Percentiles rank a stretch among this genome's conserved stretches.
phyloP scores from a whole-genome alignment of 2,329 filamentous ascomycete species.

The Pyrenochaeta sp. region DNA sequence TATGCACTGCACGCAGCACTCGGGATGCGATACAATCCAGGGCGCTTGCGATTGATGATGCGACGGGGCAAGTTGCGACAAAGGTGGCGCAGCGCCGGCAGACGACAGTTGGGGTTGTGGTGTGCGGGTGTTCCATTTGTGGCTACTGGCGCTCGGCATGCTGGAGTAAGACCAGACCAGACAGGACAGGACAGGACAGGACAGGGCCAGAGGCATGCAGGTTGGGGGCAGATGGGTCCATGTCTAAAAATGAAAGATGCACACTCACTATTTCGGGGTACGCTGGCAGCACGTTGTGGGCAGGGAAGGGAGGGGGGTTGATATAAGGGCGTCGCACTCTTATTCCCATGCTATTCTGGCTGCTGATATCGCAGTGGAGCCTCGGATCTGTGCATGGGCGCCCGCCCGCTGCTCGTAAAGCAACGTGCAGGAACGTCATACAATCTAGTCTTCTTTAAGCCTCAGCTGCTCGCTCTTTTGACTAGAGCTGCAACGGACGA shows the following conservation, averaged over 20 bases:
- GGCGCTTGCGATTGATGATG: conserved; percentile 6
- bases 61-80: conserved; percentile 16
- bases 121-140: background rate
- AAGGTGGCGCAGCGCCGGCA: conserved; percentile 26
- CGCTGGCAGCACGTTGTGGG: background rate
- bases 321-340: no score
- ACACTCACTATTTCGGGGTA: conserved; percentile 25
- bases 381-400: conserved; percentile 7
- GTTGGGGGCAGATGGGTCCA: no score
- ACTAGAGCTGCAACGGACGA: conserved; percentile 4
- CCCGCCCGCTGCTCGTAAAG: no score
- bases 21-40: background rate
- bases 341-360: no score
- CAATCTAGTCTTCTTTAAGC: conserved; percentile 8
- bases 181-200: no score
- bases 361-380: background rate
- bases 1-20: conserved; percentile 1
- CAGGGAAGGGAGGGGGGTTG: no score
- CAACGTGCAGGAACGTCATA: conserved; percentile 5
- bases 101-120: background rate
- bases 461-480: background rate
- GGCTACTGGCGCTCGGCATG: background rate
- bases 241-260: conserved; percentile 4
- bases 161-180: no score
- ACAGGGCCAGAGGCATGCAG: no score